phyloP scores from a whole-genome alignment of 148 eudicot genomes.

The Silene conica region DNA sequence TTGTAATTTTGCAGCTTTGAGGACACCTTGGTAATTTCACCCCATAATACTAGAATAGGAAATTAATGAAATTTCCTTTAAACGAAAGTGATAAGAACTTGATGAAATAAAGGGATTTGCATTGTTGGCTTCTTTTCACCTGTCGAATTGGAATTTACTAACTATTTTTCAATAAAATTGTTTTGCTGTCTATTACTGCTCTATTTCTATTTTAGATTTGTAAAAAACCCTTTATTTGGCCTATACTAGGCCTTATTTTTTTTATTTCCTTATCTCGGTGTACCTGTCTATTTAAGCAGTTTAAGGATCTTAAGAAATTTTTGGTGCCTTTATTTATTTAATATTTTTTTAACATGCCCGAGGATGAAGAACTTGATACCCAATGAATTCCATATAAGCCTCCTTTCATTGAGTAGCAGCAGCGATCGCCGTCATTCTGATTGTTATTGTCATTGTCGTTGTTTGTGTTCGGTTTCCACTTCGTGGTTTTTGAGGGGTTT shows the following conservation, averaged over 20 bases:
- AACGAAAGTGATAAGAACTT: too few species aligned
- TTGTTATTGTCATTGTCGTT: background rate
- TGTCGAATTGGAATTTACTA: too few species aligned
- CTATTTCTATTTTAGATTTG: background rate
- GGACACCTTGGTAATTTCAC: too few species aligned
- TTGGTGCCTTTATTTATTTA: background rate
- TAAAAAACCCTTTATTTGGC: background rate
- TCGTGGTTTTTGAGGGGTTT: too few species aligned
- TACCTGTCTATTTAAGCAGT: background rate
- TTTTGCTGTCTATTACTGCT: background rate
- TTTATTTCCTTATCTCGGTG: background rate
- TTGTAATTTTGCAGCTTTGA: too few species aligned
- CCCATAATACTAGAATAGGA: too few species aligned
- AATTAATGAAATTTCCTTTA: too few species aligned
- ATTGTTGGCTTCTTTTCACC: background rate
- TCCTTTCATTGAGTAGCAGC: slow-evolving; percentile 32
- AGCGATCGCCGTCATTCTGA: background rate
- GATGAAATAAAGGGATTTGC: background rate
- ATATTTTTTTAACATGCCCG: slow-evolving; percentile 18
- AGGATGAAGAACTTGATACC: slow-evolving; percentile 12
- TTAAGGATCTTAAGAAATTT: background rate
- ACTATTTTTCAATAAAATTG: background rate
- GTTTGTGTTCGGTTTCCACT: too few species aligned
- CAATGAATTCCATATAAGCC: slow-evolving; percentile 28
- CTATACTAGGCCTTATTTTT: background rate